A percentile compares a stretch with the other conserved stretches of the same genome.
Evolutionary conservation across 305 asterid genomes (phyloP).

Genomic region (Fraxinus velutina): DNA sequence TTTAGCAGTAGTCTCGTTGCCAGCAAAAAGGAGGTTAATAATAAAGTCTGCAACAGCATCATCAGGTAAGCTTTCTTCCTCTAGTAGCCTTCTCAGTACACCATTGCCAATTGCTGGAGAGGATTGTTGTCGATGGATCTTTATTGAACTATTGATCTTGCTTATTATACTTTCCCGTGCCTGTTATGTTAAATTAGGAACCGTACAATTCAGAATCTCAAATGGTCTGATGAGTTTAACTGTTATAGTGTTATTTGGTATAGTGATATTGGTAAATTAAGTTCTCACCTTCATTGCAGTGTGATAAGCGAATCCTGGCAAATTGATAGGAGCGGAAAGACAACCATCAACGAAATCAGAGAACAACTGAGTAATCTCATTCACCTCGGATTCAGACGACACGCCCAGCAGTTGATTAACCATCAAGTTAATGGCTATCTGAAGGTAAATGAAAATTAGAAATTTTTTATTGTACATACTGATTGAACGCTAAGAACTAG

Average conservation of each 20-base stretch:
- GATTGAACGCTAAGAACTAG: background rate
- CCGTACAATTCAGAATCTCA: background rate
- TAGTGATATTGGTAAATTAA: background rate
- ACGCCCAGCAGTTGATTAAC: constrained; percentile 85
- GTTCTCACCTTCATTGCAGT: constrained; percentile 80
- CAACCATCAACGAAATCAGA: constrained; percentile 91
- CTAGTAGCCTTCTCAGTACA: constrained; percentile 60
- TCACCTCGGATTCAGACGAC: constrained; percentile 70
- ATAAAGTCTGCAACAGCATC: constrained; percentile 77
- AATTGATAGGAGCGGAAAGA: constrained; percentile 73
- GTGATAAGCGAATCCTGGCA: constrained; percentile 83
- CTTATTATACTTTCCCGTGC: constrained; percentile 68
- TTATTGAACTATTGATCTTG: constrained; percentile 60
- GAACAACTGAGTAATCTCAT: constrained; percentile 67
- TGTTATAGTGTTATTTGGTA: background rate
- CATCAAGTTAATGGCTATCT: constrained; percentile 88
- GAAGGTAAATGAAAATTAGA: background rate
- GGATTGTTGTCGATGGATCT: constrained; percentile 42
- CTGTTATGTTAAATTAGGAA: constrained; percentile 31
- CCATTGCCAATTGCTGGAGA: constrained; percentile 47
- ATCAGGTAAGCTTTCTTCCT: constrained; percentile 78
- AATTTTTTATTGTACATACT: background rate
- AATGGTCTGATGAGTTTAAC: background rate
- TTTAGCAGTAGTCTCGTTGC: constrained; percentile 87
- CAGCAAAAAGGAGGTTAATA: constrained; percentile 86